phyloP scores from a whole-genome alignment of 208 protist genomes.

The Crithidia fasciculata region DNA sequence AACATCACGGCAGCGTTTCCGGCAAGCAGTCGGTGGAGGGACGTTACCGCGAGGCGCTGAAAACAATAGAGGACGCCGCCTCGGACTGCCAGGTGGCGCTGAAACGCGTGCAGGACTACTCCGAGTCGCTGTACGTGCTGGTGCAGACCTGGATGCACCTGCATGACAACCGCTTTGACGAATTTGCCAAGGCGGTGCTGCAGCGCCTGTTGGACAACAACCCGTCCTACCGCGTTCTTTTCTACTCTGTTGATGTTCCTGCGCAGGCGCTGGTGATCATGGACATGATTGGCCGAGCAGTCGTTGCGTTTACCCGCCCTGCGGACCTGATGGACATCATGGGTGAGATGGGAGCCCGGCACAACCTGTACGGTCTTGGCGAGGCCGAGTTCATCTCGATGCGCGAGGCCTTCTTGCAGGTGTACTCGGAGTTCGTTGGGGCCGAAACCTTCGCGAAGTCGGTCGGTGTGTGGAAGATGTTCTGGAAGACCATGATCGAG shows the following conservation, averaged over 20 bases:
- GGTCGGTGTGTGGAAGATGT: conserved; percentile 19
- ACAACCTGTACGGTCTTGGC: conserved; percentile 26
- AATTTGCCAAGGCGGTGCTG: conserved; percentile 28
- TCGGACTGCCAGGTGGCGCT: conserved; percentile 14
- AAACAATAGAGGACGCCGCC: conserved; percentile 6
- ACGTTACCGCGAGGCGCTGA: conserved; percentile 11
- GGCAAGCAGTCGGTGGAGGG: conserved; percentile 10
- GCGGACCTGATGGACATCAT: conserved; percentile 30
- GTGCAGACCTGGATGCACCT: conserved; percentile 35
- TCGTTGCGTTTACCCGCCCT: conserved; percentile 21
- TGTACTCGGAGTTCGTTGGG: conserved; percentile 10
- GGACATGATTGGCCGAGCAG: conserved; percentile 33
- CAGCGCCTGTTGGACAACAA: conserved; percentile 10
- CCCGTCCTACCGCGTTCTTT: conserved; percentile 14
- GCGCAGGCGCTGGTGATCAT: conserved; percentile 21
- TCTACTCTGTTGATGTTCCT: conserved; percentile 6
- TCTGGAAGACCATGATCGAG: conserved; percentile 23
- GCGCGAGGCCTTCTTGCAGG: conserved; percentile 22
- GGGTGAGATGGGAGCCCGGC: conserved; percentile 32
- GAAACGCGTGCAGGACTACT: conserved; percentile 16
- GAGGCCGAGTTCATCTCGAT: conserved; percentile 22
- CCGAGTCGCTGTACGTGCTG: conserved; percentile 7
- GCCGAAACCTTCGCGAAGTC: background rate
- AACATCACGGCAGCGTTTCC: background rate
- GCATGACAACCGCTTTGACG: conserved; percentile 18